Evolutionary conservation across 768 basidiomycete genomes (phyloP), one percentile per base, ranked within the genome.

Genomic region (Termitomyces sp.): DNA sequence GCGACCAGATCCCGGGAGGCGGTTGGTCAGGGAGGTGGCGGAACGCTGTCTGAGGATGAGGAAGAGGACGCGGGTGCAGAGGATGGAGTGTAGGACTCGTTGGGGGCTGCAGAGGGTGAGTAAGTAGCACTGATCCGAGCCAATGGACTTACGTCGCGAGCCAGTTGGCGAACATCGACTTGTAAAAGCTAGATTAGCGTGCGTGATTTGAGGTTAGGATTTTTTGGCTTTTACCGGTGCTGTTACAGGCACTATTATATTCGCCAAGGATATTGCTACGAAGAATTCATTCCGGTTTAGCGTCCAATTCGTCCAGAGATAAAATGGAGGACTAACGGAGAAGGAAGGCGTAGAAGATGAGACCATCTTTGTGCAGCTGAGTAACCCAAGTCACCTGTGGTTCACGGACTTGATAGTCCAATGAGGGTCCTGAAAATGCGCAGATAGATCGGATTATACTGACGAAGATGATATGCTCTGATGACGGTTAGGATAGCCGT

Each of bases 11-110:
- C 48, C 18, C n/a, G 57, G 45, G 13, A 62, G 41, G 26, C 57
- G 61, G 55, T 64, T 65, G 9, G 63, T 65, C 53, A 68, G 55
- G 44, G 55, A 58, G 10, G 62, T 29, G 24, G 49, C 52, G 28
- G 63, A 55, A 29, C 70, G 69, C 63, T 69, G 69, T 22, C 70
- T 68, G 10, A 73, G 65, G 42, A 79, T 77, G 33, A 73, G 68
- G 41, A 79, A 65, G 5, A 79, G 69, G 20, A 78, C 75, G 26
- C 77, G 73, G 31, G 65, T 75, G 63, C 74, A 76, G 41, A 78
- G 63, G 13, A 77, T 66, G 15, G 75, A 76, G 62, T 78, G 77
- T n/a, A 77, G 60, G 28, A 77, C 74, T 34, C 76, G 73, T 60
- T 78, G 77, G 5, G 74, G 74, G 15, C 75, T 78, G 37, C 10